phyloP scores from a whole-genome alignment of 2,329 filamentous ascomycete species.

The Lizonia empirigonia region DNA sequence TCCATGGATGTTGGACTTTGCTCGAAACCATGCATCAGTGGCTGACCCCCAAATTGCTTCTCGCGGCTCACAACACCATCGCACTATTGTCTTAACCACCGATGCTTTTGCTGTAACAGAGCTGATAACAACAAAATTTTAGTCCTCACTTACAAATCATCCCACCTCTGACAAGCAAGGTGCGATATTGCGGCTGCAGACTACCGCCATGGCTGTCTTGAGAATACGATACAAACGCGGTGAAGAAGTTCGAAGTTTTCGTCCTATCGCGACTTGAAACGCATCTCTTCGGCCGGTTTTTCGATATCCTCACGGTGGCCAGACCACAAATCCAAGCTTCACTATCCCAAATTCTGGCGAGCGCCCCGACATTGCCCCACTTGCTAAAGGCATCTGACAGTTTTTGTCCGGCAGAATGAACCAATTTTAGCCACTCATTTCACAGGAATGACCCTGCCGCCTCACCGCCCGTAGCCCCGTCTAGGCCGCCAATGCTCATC shows the following conservation, averaged over 20 bases:
- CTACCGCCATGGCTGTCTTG: background rate
- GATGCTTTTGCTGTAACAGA: background rate
- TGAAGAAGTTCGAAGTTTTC: background rate
- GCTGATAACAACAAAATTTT: conserved; percentile 1
- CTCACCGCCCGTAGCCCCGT: conserved; percentile 31
- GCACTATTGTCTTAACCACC: conserved; percentile 17
- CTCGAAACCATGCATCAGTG: conserved; percentile 14
- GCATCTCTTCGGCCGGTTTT: conserved; percentile 15
- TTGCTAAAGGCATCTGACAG: conserved; percentile 27
- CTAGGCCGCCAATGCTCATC: conserved; percentile 14
- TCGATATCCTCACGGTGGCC: conserved; percentile 23
- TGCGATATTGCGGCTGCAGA: background rate
- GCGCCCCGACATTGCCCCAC: conserved; percentile 29
- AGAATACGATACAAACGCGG: conserved; percentile 15
- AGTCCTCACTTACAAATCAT: background rate
- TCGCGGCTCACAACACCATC: conserved; percentile 9
- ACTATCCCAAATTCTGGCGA: conserved; percentile 30
- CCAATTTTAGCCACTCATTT: conserved; percentile 24
- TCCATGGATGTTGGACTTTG: conserved; percentile 13
- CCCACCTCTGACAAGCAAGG: background rate
- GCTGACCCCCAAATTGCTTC: conserved; percentile 27
- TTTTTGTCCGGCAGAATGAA: conserved; percentile 37
- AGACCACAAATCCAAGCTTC: conserved; percentile 21
- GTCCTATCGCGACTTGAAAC: conserved; percentile 28
- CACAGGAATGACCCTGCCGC: conserved; percentile 1